phyloP scores from a whole-genome alignment of 805 yeast genomes.

The Torulaspora microellipsoides region DNA sequence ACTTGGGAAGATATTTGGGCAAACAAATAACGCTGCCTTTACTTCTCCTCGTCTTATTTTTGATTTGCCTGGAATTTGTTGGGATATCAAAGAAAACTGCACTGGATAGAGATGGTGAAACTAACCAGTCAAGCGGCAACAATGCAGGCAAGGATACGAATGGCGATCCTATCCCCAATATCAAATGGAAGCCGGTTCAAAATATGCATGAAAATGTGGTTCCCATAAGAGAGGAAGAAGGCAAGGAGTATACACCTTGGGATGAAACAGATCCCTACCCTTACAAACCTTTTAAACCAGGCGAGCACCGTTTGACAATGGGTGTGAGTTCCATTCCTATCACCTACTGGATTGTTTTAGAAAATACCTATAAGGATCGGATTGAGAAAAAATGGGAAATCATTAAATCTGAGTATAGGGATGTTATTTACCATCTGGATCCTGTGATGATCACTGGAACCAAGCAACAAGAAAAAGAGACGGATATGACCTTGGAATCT shows the following conservation, averaged over 20 bases:
- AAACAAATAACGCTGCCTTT: constrained; percentile 1
- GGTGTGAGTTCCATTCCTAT: constrained; percentile 47
- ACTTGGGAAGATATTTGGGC: not conserved
- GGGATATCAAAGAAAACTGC: not conserved
- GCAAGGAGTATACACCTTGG: constrained; percentile 35
- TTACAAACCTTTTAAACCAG: constrained; percentile 58
- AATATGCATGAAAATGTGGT: constrained; percentile 34
- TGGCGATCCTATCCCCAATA: not conserved
- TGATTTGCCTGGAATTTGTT: not conserved
- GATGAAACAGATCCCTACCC: constrained; percentile 38
- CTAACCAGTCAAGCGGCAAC: too few relatives aligned
- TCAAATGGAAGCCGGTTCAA: constrained; percentile 29
- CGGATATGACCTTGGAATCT: constrained; percentile 19
- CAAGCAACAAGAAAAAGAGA: not conserved
- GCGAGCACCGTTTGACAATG: constrained; percentile 58
- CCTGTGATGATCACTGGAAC: constrained; percentile 18
- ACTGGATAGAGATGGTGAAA: too few relatives aligned
- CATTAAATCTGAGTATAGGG: constrained; percentile 14
- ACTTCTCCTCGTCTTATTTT: not conserved
- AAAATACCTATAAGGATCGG: constrained; percentile 49
- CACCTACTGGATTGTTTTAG: constrained; percentile 57
- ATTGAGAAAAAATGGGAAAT: constrained; percentile 38
- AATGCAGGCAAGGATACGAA: too few relatives aligned
- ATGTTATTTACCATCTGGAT: constrained; percentile 18
- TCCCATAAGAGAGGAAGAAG: constrained; percentile 9